Base-by-base conservation (phyloP, 176 grass and related monocot species). In the Musa itinerans region DNA sequence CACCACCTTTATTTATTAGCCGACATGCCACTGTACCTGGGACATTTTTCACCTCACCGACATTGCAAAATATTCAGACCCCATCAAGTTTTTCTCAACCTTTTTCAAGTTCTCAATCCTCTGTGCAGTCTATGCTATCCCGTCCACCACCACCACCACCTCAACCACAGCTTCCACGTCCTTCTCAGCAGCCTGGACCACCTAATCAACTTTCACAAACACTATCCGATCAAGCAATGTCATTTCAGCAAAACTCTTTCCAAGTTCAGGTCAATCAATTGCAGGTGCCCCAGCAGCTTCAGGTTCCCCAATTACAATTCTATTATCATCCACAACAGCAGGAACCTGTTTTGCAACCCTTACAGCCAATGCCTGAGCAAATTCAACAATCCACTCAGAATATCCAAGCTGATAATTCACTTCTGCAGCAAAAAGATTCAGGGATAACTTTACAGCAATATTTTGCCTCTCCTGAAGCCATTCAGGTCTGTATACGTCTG, bases 391-490 rank as follows among this genome's bases (percentile, higher is more conserved):
- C 57, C 21, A 86, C 65, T 80, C 90, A 87, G 52, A 71, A 72
- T 86, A 14, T 75, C 29, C 86, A 85, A 83, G 86, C 54, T 74
- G 89, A 85, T 69, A 74, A 53, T 77, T 76, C 69, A 4, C 68
- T 78, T 64, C 81, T 83, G 72, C 90, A 92, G 73, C 90, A 84
- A 65, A 79, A 64, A 52, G 84, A 89, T 13, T 62, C 79, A 20
- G 90, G 77, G 26, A 78, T 92, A 14, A 86, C 87, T 75, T 88
- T 98, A 75, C 87, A 91, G 8, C 82, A 89, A 61, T 81, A 89
- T 62, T 98, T 98, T 81, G 90, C 90, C 13, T 93, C 94, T 75
- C 88, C 86, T 67, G 94, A 98, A 87, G 94, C 94, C 65, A 98
- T 98, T 63, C 94, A 98, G 90, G 94, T 93, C 78, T 55, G 57